Conservation (phyloP, 371 early-diverging fungal genomes). For the Lichtheimia ramosa region DNA sequence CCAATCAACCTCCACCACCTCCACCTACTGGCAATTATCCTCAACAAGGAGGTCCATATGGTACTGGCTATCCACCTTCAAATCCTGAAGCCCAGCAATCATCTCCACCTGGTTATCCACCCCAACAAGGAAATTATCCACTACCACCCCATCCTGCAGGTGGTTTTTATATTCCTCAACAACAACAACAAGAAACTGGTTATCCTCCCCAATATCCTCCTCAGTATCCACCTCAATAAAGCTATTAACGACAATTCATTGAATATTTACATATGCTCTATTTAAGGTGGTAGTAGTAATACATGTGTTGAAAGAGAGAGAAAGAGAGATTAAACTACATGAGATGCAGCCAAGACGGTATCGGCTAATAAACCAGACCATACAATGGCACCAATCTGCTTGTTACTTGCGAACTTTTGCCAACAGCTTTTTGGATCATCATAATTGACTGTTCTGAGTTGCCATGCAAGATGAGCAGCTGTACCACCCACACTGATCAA, state of each 20-base stretch:
- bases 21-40: background rate
- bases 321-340: too few relatives aligned
- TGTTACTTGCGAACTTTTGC: conserved; percentile 75
- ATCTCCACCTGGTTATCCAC: background rate
- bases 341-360: conserved; percentile 3
- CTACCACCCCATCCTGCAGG: background rate
- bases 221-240: conserved; percentile 10
- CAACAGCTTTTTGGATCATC: conserved; percentile 68
- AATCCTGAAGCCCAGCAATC: background rate
- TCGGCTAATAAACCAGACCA: conserved; percentile 74
- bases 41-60: background rate
- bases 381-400: conserved; percentile 76
- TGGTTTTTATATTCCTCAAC: conserved; percentile 6
- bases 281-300: too few relatives aligned
- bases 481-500: conserved; percentile 73
- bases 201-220: background rate
- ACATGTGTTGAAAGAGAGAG: background rate
- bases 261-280: too few relatives aligned
- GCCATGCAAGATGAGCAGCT: conserved; percentile 80
- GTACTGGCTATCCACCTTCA: background rate
- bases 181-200: conserved; percentile 1
- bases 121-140: conserved; percentile 1
- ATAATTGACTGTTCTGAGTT: conserved; percentile 73
- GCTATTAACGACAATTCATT: too few relatives aligned
- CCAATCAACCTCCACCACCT: background rate